Evolutionary conservation across 2,329 filamentous ascomycete species (phyloP), one percentile per base, ranked within the genome.

Genomic region (Aspergillus neotritici): DNA sequence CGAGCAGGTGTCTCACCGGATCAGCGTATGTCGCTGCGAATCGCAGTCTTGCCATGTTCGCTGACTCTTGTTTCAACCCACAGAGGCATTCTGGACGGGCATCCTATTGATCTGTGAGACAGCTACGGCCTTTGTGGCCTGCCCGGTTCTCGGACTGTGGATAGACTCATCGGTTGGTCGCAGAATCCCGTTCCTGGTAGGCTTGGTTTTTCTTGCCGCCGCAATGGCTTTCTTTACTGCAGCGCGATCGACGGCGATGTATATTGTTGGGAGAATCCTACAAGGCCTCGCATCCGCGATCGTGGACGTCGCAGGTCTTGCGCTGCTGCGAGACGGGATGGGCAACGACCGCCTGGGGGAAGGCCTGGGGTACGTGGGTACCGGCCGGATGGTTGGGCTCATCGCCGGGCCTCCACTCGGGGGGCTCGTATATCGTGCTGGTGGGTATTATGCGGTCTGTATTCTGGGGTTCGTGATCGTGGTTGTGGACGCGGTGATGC

Each of bases 221-320:
- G 74, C 77, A 2, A 82, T 79, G 0, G 48, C 78, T 1, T 62
- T 81, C 48, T 63, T 82, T 4, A 74, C 75, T 2, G 43, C 77
- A 0, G 77, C 76, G 0, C 58, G 62, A 10, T 75, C 58, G 16
- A 56, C 80, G 3, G 52, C 67, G 2, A 65, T 75, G 2, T 61
- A 81, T 2, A 59, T 72, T 0, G 47, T 75, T 30, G 78, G 77
- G 3, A 67, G 79, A 31, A 54, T 78, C 0, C 59, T 82, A 2
- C 79, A 82, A 51, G 79, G 79, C 1, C 62, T 75, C 21, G 76
- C 74, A 39, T 75, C 70, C 4, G 77, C 74, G 0, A 69, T 80
- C n/a, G 77, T 82, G 0, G 81, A 78, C 74, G 79, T 74, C 0
- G 73, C 78, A 14, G 77, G 78, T 1, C 59, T 82, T 7, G 75